Percentiles rank a stretch among this genome's conserved stretches.
Evolutionary conservation across 2,329 filamentous ascomycete species (phyloP).

Genomic region (Septoria linicola): DNA sequence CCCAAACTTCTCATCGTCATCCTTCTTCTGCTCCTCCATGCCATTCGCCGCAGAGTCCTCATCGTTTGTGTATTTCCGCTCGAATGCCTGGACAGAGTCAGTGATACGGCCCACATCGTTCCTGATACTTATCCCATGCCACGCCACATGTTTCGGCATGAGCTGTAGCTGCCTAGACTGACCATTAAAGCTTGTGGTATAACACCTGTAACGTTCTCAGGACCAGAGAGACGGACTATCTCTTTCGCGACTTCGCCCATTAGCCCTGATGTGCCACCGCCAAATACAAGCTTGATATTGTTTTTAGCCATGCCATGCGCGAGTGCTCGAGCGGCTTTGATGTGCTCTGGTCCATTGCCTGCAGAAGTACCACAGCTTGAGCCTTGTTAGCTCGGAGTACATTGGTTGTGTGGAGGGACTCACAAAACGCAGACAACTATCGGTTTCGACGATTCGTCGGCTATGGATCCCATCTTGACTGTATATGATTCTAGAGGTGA

Average conservation of each 20-base stretch:
- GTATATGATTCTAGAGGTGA: background rate
- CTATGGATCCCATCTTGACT: conserved; percentile 9
- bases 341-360: conserved; percentile 71
- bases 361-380: conserved; percentile 73
- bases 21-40: conserved; percentile 44
- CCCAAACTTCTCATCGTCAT: conserved; percentile 68
- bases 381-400: too few species aligned
- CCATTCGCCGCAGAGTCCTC: conserved; percentile 29
- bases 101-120: too few species aligned
- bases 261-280: conserved; percentile 86
- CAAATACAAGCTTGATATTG: conserved; percentile 83
- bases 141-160: too few species aligned
- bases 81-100: too few species aligned
- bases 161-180: too few species aligned
- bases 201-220: conserved; percentile 81
- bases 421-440: conserved; percentile 86
- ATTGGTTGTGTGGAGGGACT: too few species aligned
- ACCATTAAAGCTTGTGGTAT: conserved; percentile 84
- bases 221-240: conserved; percentile 77
- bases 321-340: conserved; percentile 74
- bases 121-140: too few species aligned
- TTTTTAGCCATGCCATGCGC: conserved; percentile 70
- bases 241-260: conserved; percentile 95
- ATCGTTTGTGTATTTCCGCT: conserved; percentile 40
- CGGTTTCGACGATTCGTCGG: conserved; percentile 33